Evolutionary conservation across 768 basidiomycete species (phyloP).

Genomic region (Exidia glandulosa): DNA sequence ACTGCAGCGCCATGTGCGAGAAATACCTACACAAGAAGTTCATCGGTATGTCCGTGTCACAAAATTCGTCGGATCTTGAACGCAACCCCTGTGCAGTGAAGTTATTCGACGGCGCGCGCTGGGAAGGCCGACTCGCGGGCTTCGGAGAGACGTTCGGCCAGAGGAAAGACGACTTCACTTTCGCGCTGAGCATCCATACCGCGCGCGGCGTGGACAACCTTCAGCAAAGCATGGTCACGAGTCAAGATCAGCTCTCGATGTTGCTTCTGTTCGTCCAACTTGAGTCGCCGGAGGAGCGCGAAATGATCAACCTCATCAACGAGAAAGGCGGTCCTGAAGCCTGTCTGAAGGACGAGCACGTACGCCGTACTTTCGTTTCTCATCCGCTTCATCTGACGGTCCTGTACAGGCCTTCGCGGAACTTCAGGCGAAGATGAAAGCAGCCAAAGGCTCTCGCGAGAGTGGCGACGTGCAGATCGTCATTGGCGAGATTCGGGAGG

Average conservation of each 20-base stretch:
- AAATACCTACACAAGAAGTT: conserved; percentile 35
- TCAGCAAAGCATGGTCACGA: conserved; percentile 18
- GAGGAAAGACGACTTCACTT: conserved; percentile 24
- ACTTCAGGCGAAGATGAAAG: background rate
- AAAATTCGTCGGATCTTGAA: background rate
- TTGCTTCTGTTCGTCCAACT: conserved; percentile 26
- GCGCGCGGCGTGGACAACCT: conserved; percentile 24
- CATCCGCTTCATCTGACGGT: background rate
- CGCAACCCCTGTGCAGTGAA: background rate
- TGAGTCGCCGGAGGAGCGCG: conserved; percentile 29
- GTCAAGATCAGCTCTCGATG: conserved; percentile 10
- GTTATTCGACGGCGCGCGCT: conserved; percentile 16
- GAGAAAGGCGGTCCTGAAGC: conserved; percentile 27
- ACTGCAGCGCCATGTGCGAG: conserved; percentile 35
- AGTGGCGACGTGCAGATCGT: background rate
- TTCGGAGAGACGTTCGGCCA: conserved; percentile 18
- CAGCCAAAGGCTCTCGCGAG: background rate
- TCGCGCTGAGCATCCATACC: conserved; percentile 28
- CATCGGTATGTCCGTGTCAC: conserved; percentile 15
- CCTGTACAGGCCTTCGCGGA: background rate
- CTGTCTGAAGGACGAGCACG: conserved; percentile 23
- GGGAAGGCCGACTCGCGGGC: conserved; percentile 17
- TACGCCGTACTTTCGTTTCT: conserved; percentile 11
- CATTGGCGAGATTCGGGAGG: conserved; percentile 4
- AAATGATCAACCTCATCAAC: conserved; percentile 27